Evolutionary conservation across 2,329 filamentous ascomycete genomes (phyloP), one percentile per base, ranked within the genome.

Genomic region (Fusarium palustre): DNA sequence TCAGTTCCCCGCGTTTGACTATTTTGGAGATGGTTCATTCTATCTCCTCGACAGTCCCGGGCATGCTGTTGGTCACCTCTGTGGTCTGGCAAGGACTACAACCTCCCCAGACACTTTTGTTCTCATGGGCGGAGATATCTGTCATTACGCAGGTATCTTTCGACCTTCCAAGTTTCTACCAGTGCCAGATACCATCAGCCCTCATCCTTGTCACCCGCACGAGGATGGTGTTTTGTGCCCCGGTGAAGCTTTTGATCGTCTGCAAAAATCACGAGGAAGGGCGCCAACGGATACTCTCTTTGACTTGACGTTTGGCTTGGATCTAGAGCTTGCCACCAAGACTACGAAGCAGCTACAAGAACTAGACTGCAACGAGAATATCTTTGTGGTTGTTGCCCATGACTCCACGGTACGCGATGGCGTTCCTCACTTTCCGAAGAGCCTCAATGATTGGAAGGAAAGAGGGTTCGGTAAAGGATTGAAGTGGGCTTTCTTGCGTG

Each of bases 121-220:
- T 8, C 75, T 84, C 12, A 73, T 83, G 58, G 81, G 81, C 0
- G 83, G 77, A 4, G 83, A 85, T 59, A 68, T 78, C 20, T 82
- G 79, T 18, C 82, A 84, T 66, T 79, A 79, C 43, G 75, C 75
- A 4, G 80, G 81, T 22, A 73, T 76, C 33, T 72, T 82, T 13
- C 72, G 81, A 2, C 81, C 81, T 0, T 79, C 78, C 0, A 47
- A 65, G 39, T 75, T 77, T 58, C 58, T 78, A 0, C 78, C 79
- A 1, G 47, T 82, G 5, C 81, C 81, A 2, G 53, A 70, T 4
- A 54, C 47, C 2, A 77, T 79, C 34, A 30, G 42, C 0, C 70
- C 70, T 46, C 74, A 73, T 13, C 71, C 71, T 9, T 73, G 70
- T 7, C 58, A 64, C 34, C 58, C 65, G 2, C 10, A 45, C 3